These are phyloP conservation scores for Auricularia sp. DNA, from an alignment of 768 basidiomycete genomes.

Conservation along the genomic window DNA sequence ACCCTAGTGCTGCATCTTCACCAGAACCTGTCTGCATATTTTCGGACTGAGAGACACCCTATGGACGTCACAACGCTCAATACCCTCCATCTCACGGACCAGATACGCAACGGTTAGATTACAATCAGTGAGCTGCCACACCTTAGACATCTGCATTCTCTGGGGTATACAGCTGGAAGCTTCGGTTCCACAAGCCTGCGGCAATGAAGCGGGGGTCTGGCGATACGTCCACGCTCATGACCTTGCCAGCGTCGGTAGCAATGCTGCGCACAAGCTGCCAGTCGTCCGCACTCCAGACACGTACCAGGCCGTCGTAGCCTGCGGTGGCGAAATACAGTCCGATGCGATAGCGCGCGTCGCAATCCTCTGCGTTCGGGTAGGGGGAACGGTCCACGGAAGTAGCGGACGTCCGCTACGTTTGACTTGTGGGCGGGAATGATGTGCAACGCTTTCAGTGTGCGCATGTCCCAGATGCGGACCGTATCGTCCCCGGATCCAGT, in stretches of 20 bases:
- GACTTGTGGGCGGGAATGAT: constrained; percentile 95
- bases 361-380: constrained; percentile 52
- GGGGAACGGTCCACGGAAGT: constrained; percentile 50
- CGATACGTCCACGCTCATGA: constrained; percentile 94
- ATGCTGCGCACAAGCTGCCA: constrained; percentile 88
- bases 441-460: constrained; percentile 83
- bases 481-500: constrained; percentile 97
- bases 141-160: constrained; percentile 38
- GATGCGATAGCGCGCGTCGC: constrained; percentile 64
- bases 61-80: too few relatives aligned
- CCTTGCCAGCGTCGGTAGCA: constrained; percentile 93
- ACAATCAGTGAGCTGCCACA: too few relatives aligned
- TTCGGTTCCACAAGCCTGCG: constrained; percentile 86
- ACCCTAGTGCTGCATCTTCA: too few relatives aligned
- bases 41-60: too few relatives aligned
- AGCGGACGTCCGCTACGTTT: constrained; percentile 90
- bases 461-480: constrained; percentile 97
- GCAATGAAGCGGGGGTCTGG: constrained; percentile 76
- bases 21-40: too few relatives aligned
- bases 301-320: constrained; percentile 92
- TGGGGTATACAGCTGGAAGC: constrained; percentile 86
- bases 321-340: constrained; percentile 89
- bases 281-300: constrained; percentile 96
- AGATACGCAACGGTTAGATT: too few relatives aligned
- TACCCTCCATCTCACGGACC: too few relatives aligned